These are phyloP conservation scores for Pluteus cervinus DNA, from an alignment of 768 basidiomycete species.

Conservation along the genomic window DNA sequence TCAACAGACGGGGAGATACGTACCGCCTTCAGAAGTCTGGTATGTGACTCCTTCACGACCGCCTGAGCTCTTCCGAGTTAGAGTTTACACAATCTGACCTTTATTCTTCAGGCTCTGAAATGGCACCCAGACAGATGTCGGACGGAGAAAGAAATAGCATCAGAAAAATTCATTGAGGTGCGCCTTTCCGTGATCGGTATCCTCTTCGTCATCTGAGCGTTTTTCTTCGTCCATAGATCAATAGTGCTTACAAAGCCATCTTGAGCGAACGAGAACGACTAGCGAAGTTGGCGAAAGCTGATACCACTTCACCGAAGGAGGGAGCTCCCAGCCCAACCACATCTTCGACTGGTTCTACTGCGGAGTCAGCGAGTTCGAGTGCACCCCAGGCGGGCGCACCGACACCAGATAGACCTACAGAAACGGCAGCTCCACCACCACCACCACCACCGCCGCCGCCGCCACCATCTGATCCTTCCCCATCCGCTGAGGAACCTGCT, in stretches of 20 bases:
- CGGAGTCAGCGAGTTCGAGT: too few relatives aligned
- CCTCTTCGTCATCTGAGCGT: background rate
- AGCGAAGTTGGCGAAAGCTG: conserved; percentile 1
- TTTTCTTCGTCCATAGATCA: conserved; percentile 29
- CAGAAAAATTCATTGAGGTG: conserved; percentile 18
- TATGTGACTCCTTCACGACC: conserved; percentile 20
- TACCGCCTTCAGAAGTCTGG: conserved; percentile 49
- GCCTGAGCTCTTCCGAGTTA: conserved; percentile 4
- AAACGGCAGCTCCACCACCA: too few relatives aligned
- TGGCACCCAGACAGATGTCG: conserved; percentile 31
- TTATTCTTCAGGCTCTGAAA: conserved; percentile 36
- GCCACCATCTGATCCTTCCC: too few relatives aligned
- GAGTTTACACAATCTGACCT: too few relatives aligned
- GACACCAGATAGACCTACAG: too few relatives aligned
- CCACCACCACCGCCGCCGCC: too few relatives aligned
- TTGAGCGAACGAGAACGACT: conserved; percentile 29
- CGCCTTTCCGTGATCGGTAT: conserved; percentile 2
- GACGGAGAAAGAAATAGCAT: conserved; percentile 15
- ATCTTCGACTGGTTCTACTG: background rate
- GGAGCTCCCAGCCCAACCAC: background rate
- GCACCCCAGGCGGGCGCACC: too few relatives aligned
- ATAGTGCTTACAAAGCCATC: conserved; percentile 42
- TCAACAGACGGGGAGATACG: conserved; percentile 46
- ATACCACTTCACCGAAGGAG: conserved; percentile 3
- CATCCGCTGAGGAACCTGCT: background rate